Conservation (phyloP, 805 yeast species). For the Cyberlindnera sargentensis region DNA sequence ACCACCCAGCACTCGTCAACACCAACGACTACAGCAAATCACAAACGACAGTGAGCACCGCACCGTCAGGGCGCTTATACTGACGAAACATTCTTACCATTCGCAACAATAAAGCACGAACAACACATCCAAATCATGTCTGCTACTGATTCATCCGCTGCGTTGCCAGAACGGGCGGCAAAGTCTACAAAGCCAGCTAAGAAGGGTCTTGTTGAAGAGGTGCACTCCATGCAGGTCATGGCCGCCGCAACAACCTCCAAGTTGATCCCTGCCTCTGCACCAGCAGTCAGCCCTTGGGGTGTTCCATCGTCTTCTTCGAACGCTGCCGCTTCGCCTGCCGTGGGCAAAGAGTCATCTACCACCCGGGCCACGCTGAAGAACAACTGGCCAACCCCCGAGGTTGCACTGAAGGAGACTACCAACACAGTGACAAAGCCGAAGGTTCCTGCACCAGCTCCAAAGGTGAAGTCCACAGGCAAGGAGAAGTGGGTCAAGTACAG, state of each 20-base stretch:
- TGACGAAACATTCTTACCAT: no score
- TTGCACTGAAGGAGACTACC: slow-evolving; percentile 5
- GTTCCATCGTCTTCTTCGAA: not conserved
- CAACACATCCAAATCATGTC: slow-evolving; percentile 1
- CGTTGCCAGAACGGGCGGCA: no score
- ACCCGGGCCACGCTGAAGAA: slow-evolving; percentile 3
- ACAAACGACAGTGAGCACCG: no score
- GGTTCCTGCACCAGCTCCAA: slow-evolving; percentile 5
- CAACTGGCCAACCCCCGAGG: slow-evolving; percentile 20
- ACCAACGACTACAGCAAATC: no score
- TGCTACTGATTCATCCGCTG: slow-evolving; percentile 1
- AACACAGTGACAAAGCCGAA: slow-evolving; percentile 1
- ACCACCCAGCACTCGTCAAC: no score
- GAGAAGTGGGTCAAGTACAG: slow-evolving; percentile 67
- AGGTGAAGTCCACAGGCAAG: slow-evolving; percentile 27
- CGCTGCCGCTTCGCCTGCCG: not conserved
- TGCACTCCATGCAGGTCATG: not conserved
- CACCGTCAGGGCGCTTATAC: no score
- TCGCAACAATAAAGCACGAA: no score
- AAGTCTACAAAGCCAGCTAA: no score
- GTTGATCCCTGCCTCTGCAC: slow-evolving; percentile 23
- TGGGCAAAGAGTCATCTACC: not conserved
- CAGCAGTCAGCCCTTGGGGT: slow-evolving; percentile 5
- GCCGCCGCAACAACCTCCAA: slow-evolving; percentile 18
- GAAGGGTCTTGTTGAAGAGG: no score